Evolutionary conservation across 169 alveolate species (phyloP).

Genomic region (Eimeria tenella): DNA sequence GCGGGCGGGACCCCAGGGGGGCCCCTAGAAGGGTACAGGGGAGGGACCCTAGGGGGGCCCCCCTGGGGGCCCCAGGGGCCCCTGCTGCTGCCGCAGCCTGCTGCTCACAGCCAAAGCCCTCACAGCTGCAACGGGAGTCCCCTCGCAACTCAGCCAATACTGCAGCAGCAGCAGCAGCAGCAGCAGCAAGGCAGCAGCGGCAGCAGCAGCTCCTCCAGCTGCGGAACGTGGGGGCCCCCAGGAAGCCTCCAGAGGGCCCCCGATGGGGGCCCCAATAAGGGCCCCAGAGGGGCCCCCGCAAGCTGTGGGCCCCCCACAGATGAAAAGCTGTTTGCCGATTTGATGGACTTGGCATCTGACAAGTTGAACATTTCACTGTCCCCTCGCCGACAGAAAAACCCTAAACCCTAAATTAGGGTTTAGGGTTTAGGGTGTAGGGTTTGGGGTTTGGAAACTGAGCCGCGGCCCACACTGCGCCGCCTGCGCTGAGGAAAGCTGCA

Average conservation of each 20-base stretch:
- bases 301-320: neutral
- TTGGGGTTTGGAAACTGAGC: neutral
- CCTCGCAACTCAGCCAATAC: neutral
- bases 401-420: neutral
- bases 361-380: constrained; percentile 36
- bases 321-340: constrained; percentile 21
- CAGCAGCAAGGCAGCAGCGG: constrained; percentile 15
- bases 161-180: constrained; percentile 43
- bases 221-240: neutral
- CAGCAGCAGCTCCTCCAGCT: neutral
- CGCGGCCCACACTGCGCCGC: no score
- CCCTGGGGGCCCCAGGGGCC: constrained; percentile 1
- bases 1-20: neutral
- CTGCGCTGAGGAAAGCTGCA: no score
- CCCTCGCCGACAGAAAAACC: neutral
- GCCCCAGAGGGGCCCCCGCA: neutral
- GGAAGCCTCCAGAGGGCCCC: neutral
- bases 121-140: constrained; percentile 1
- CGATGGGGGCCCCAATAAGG: neutral
- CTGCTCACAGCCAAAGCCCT: neutral
- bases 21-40: neutral
- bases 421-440: constrained; percentile 2
- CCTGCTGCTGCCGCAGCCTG: neutral
- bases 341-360: constrained; percentile 38
- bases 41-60: neutral